Base-by-base conservation (phyloP, 257 asterid genomes). In the Gentiana macrophylla region DNA sequence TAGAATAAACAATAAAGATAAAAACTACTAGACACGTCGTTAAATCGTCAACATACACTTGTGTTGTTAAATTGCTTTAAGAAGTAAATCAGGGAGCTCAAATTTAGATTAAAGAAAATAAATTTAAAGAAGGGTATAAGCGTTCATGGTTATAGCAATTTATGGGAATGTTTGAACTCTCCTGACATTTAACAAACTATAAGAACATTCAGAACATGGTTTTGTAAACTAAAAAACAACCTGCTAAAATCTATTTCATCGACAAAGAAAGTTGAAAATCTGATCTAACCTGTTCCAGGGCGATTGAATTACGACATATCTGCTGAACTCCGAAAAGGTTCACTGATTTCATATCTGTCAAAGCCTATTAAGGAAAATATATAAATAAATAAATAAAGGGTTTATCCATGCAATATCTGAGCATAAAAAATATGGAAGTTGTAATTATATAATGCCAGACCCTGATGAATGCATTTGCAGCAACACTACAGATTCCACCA, bases 291-390 rank as follows among this genome's bases (percentile, higher is more conserved):
- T 85, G 99, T 71, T 92, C 99, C 67, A 92, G 76, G 33, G 99
- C 95, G 71, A 92, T 92, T 69, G 99, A 81, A 71, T 92, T 88
- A 60, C 99, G 95, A 68, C 95, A 88, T 75, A 92, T 83, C 77
- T 92, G 99, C 78, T 92, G 99, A 67, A 92, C 95, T 24, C 99
- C 99, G 60, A 88, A 89, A 72, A 92, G 97, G 84, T 88, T 92
- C 80, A 92, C 86, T 46, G 94, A 83, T 64, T 76, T 86, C 82
- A 92, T 80, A 68, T 85, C 95, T 72, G 84, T 73, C 89, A 92
- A 79, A 73, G 95, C 99, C 99, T 92, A 61, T 62, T 47, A 71
- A 35, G 60, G 58, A 69, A 55, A 12, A 34, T 45, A 58, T 32
- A 63, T 24, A 51, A 51, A 41, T 2, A 51, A 51, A 41, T 2